Base-by-base conservation (phyloP, 202 grass and related monocot species). In the Hordeum pubiflorum region DNA sequence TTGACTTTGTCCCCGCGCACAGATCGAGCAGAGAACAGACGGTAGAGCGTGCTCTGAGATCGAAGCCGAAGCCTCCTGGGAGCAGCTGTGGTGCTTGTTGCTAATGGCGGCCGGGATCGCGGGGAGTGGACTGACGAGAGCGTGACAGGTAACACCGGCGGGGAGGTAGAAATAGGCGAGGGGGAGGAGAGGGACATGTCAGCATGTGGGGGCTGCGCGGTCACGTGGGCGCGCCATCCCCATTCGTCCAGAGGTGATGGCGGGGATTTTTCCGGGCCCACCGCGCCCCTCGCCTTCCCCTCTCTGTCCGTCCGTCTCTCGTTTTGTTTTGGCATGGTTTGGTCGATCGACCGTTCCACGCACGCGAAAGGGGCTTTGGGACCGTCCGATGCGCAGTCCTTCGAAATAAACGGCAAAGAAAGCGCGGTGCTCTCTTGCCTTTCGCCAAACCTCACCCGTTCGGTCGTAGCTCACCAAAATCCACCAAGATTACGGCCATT, bases 231-330 rank as follows among this genome's bases (percentile, higher is more conserved):
- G 79, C 81, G 43, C 69, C 82, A 65, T 81, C 81, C 78, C 58
- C 48, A 95, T 99, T 99, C 92, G 92, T 24, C 12, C 78, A 46
- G 78, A 93, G 59, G 56, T 59, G 87, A 76, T 85, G 87, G 63
- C 14, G 78, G 71, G 71, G 80, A 90, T 92, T 90, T 79, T 74
- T 23, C 0, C n/a, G 60, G 84, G 37, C 63, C 77, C 61, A 70
- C 73, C 36, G 29, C 41, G 34, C 2, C 6, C 48, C 58, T 46
- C 41, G 39, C 65, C 84, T 81, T 79, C 74, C 72, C 86, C 72
- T 52, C 10, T 2, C 24, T 0, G 4, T 32, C 32, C 10, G 10
- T 43, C 37, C 39, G 13, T 22, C 38, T 38, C 14, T 43, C 33
- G 9, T 56, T 75, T 34, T 9, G 22, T 0, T 43, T 60, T 52